Evolutionary conservation across 2,329 filamentous ascomycete genomes (phyloP), one percentile per base, ranked within the genome.

Genomic region (Diaporthe helianthi): DNA sequence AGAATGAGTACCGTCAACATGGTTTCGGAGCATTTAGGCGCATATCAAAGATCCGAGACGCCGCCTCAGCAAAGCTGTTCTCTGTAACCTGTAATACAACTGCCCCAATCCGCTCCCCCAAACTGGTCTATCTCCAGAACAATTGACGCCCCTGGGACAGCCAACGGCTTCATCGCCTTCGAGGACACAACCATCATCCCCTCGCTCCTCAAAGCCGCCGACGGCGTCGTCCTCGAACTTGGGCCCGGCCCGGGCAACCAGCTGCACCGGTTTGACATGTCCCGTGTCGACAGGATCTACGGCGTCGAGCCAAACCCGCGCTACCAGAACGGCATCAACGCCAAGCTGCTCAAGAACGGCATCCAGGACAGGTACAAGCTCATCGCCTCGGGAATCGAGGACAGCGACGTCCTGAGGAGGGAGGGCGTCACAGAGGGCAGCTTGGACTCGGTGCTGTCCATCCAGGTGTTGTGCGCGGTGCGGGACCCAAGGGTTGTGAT

Each of bases 361-460:
- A 8, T 54, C 9, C 51, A 54, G 51, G 51, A 54, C 15, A 54
- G 36, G 51, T 54, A 54, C 51, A n/a, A 54, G 51, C 51, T 54
- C 51, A 36, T 54, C 29, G 51, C 36, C 9, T 36, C 51, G 29
- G 51, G 51, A 29, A 54, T 54, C 36, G 51, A 54, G 4, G 51
- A 54, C 51, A 54, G 51, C 29, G 51, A 54, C 6, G 51, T 54
- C 4, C 31, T 54, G 29, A 54, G 51, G 31, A 36, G 22, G 51
- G 51, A 36, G 51, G 51, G 51, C 4, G 22, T 54, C 29, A 54
- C 51, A 29, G 51, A 54, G 3, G 19, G 51, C 51, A 54, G 51
- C 51, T n/a, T 54, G 51, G 51, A 54, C 15, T 54, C 51, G 10
- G 51, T 54, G 51, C 51, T 54, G 29, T 54, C 51, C 29, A 54